phyloP scores from a whole-genome alignment of 805 yeast species.

The Isabelozyma pseudorhagii region DNA sequence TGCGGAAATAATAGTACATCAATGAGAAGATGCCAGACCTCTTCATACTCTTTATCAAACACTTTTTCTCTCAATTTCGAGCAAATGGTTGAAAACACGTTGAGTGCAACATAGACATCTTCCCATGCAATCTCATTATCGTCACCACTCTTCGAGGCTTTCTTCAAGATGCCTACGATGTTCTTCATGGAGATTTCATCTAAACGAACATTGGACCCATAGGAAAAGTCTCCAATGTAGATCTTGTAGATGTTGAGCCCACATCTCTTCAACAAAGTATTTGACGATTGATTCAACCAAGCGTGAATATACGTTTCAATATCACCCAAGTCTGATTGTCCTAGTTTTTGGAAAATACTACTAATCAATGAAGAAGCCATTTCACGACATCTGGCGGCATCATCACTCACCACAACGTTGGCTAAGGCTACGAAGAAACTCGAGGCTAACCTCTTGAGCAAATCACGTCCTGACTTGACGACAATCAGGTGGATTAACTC shows the following conservation, averaged over 20 bases:
- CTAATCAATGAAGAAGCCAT: conserved; percentile 67
- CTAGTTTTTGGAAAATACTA: conserved; percentile 51
- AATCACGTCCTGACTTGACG: conserved; percentile 57
- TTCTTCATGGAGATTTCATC: conserved; percentile 34
- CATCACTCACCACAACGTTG: conserved; percentile 74
- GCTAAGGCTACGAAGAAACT: conserved; percentile 84
- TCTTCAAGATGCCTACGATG: conserved; percentile 20
- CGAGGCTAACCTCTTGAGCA: conserved; percentile 58
- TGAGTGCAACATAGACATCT: conserved; percentile 63
- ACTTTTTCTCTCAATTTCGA: conserved; percentile 31
- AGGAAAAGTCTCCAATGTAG: conserved; percentile 49
- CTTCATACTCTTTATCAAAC: conserved; percentile 25
- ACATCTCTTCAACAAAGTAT: conserved; percentile 58
- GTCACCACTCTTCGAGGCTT: conserved; percentile 31
- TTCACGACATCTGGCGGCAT: conserved; percentile 74
- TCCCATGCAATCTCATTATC: conserved; percentile 66
- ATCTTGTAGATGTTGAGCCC: conserved; percentile 72
- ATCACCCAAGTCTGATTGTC: conserved; percentile 23
- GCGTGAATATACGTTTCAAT: conserved; percentile 45
- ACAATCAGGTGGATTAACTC: conserved; percentile 75
- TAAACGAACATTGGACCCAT: conserved; percentile 32
- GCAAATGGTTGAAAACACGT: conserved; percentile 43
- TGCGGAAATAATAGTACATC: conserved; percentile 76
- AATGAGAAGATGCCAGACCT: conserved; percentile 51
- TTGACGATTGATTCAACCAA: conserved; percentile 62